Evolutionary conservation across 139 green algal species (phyloP).

Genomic region (Chloropicon primus): DNA sequence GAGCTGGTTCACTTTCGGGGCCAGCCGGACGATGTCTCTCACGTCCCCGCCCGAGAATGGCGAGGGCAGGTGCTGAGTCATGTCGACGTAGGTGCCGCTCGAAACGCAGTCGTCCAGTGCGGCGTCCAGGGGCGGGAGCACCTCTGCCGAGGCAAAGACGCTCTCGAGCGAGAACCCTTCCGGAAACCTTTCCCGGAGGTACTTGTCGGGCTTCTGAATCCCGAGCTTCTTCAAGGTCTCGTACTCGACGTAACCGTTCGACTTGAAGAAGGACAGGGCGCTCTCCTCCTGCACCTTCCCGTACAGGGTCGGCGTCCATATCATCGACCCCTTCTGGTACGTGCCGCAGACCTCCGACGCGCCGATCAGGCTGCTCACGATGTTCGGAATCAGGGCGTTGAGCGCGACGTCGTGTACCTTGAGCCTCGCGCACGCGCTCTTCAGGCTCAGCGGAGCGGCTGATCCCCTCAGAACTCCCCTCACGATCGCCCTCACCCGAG

Average conservation of each 20-base stretch:
- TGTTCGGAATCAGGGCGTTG: not conserved
- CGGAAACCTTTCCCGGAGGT: not conserved
- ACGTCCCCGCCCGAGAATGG: not conserved
- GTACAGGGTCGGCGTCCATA: not conserved
- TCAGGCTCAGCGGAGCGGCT: conserved; percentile 11
- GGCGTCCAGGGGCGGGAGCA: not conserved
- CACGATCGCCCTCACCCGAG: conserved; percentile 56
- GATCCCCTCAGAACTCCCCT: conserved; percentile 60
- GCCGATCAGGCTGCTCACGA: not conserved
- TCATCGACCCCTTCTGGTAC: not conserved
- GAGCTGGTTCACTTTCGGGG: not conserved
- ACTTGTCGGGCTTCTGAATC: not conserved
- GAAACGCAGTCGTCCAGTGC: not conserved
- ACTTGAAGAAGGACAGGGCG: not conserved
- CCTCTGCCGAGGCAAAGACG: not conserved
- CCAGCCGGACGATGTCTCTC: not conserved
- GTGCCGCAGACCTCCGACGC: not conserved
- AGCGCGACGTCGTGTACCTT: not conserved
- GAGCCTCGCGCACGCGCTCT: not conserved
- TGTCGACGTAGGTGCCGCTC: not conserved
- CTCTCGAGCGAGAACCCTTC: not conserved
- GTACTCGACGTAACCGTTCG: not conserved
- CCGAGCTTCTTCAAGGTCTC: not conserved
- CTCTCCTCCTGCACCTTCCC: not conserved
- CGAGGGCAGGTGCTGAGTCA: not conserved